Evolutionary conservation across 2,329 filamentous ascomycete species (phyloP).

Genomic region (Paecilomyces variotii): DNA sequence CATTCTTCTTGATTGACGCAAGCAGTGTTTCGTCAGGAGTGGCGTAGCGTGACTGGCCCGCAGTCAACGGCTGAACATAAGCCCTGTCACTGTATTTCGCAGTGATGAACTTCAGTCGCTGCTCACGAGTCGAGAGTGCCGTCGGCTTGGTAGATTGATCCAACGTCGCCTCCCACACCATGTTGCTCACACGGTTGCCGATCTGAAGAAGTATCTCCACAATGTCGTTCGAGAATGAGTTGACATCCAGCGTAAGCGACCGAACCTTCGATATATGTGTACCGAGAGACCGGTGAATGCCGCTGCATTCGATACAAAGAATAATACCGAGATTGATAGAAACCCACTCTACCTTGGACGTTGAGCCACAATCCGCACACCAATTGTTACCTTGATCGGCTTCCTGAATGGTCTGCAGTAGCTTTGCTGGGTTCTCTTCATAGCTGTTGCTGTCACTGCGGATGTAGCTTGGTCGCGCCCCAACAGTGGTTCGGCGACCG

Average conservation of each 20-base stretch:
- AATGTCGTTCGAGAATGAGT: constrained; percentile 93
- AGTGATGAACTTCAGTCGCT: constrained; percentile 89
- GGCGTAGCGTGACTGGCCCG: constrained; percentile 65
- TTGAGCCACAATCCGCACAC: constrained; percentile 91
- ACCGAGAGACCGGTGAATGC: constrained; percentile 89
- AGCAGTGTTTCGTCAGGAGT: constrained; percentile 82
- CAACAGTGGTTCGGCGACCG: constrained; percentile 80
- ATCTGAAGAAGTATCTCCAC: constrained; percentile 86
- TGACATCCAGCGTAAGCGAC: constrained; percentile 89
- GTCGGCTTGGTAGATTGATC: constrained; percentile 66
- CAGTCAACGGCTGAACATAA: constrained; percentile 66
- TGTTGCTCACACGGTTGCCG: constrained; percentile 91
- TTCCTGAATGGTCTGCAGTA: constrained; percentile 79
- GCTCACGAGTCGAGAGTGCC: constrained; percentile 74
- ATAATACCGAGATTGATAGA: constrained; percentile 96
- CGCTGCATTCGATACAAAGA: constrained; percentile 95
- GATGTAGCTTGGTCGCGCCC: constrained; percentile 67
- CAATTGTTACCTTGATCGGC: constrained; percentile 86
- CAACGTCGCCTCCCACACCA: constrained; percentile 87
- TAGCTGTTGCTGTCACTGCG: constrained; percentile 62
- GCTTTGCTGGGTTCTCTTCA: constrained; percentile 75
- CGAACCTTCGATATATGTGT: constrained; percentile 97
- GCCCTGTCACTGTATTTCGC: constrained; percentile 82
- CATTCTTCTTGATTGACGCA: constrained; percentile 90
- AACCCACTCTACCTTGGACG: constrained; percentile 94